phyloP scores from a whole-genome alignment of 108 stramenopile species.

The Aurantiochytrium sp. region DNA sequence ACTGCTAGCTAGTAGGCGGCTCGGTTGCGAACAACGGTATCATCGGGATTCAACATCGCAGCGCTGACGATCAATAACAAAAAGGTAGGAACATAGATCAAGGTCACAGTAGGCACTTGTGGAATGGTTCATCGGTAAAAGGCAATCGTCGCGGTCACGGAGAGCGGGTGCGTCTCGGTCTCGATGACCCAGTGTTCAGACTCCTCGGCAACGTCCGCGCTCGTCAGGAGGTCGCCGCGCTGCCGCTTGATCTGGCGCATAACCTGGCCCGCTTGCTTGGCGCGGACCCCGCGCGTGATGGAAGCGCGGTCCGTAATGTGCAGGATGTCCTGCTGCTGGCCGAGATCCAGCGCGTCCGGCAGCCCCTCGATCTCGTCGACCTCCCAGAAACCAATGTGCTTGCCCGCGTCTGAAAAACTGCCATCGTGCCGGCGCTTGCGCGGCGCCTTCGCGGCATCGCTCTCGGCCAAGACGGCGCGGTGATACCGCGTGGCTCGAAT shows the following conservation, averaged over 20 bases:
- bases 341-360: neutral
- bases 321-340: neutral
- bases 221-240: neutral
- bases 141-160: neutral
- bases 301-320: constrained; percentile 22
- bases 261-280: neutral
- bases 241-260: constrained; percentile 2
- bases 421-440: neutral
- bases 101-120: too few species aligned
- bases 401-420: neutral
- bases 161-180: neutral
- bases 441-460: neutral
- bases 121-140: constrained; percentile 16
- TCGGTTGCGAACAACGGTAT: too few species aligned
- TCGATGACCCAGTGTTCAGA: neutral
- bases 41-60: too few species aligned
- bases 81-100: too few species aligned
- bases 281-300: neutral
- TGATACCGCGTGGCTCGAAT: neutral
- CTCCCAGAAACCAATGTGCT: constrained; percentile 1
- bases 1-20: too few species aligned
- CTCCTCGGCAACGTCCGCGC: neutral
- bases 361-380: neutral
- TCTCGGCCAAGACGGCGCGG: neutral
- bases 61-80: too few species aligned